Base-by-base conservation (phyloP, 2,329 filamentous ascomycete species). In the Coniosporium tulheliwenetii region DNA sequence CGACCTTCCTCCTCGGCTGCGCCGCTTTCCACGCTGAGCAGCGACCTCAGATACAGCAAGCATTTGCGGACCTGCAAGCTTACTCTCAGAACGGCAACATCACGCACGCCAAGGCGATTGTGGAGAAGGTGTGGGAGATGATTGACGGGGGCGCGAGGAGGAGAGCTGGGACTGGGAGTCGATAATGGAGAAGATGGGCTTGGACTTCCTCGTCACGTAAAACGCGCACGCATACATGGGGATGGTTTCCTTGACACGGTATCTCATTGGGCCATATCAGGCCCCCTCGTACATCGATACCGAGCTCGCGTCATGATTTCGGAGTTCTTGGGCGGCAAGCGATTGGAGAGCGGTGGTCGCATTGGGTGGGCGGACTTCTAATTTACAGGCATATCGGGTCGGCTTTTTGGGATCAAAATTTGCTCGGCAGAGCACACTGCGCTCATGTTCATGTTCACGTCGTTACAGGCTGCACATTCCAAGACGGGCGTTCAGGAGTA, bases 161-260 rank as follows among this genome's bases (percentile, higher is more conserved):
- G 67, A 74, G 42, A 70, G 67, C 41, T 78, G 74, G 74, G 73
- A 78, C 52, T 78, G 73, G 73, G 74, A 78, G 55, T 69, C 61
- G 44, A 71, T 77, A 43, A 74, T 77, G 45, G 59, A 65, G 38
- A 62, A 65, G 39, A 70, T 73, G 58, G 67, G 70, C 14, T 75
- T 72, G 66, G 73, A 78, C 49, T 76, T 77, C 47, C 58, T 78
- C 47, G 68, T 75, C 45, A 76, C 73, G 45, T 77, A 8, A 33
- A 13, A 8, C 5, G 13, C 10, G 13, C 10, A 13, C 5, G 32
- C 10, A 33, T 33, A 33, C 32, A 13, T 33, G 32, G 3, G 32
- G 32, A 5, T 33, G 13, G 32, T 3, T 26, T 26, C 19, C 7
- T 26, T 7, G 19, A 26, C 19, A 26, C 19, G 19, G 3, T 26